phyloP scores from a whole-genome alignment of 176 grass and related monocot species.

The Carex cristatella region DNA sequence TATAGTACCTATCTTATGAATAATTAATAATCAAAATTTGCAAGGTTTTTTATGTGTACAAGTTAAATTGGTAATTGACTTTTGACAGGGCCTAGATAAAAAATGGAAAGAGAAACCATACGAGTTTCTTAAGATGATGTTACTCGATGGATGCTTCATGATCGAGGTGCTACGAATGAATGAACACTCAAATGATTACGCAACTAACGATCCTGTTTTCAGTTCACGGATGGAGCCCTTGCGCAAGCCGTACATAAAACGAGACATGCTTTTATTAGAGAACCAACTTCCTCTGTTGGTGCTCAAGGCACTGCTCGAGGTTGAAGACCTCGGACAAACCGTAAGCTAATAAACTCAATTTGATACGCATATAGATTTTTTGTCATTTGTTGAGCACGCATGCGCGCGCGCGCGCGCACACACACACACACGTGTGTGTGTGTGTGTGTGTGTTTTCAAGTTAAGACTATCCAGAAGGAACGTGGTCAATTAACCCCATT shows the following conservation, averaged over 20 bases:
- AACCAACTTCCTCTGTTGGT: constrained; percentile 32
- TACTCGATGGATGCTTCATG: constrained; percentile 7
- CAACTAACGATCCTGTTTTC: constrained; percentile 5
- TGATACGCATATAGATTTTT: no score
- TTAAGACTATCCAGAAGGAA: no score
- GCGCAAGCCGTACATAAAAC: constrained; percentile 9
- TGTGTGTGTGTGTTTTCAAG: no score
- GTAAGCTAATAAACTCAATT: no score
- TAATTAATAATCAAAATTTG: not conserved
- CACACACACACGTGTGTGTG: no score
- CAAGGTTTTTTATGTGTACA: not conserved
- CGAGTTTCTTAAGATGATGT: not conserved
- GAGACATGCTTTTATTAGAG: constrained; percentile 36
- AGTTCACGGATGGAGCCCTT: not conserved
- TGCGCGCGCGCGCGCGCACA: no score
- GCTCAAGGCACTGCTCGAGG: constrained; percentile 2
- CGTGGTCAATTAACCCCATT: no score
- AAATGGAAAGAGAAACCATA: not conserved
- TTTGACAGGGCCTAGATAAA: not conserved
- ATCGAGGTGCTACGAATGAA: not conserved
- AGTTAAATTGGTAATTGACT: not conserved
- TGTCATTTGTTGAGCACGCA: no score
- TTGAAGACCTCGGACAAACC: no score
- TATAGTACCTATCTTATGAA: not conserved
- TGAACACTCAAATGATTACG: not conserved